Evolutionary conservation across 331 rosid genomes (phyloP), one percentile per base, ranked within the genome.

Genomic region (Stylosanthes scabra): DNA sequence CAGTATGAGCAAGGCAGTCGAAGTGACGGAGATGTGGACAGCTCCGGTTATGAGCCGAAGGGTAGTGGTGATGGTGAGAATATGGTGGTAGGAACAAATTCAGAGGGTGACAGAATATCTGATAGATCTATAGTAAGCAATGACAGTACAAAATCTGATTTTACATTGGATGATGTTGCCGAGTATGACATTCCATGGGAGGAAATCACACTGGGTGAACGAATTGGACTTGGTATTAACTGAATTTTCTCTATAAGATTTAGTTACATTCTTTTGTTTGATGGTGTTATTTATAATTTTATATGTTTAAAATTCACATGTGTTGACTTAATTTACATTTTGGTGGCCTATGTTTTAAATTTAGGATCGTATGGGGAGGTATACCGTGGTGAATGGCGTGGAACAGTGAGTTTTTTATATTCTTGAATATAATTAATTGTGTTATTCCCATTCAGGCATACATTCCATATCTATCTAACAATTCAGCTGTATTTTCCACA

Each of bases 331-430:
- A 66, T 64, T 73, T 81, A 67, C 77, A 25, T 40, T 57, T 52
- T 41, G 71, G 59, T 71, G 74, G 75, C 80, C 37, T 40, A 3
- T 66, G 58, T 71, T 72, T 76, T 56, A 60, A 58, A 63, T 90
- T 80, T 82, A 94, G 99, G 99, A 78, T 90, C 97, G 16, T 94
- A 94, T 78, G 99, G 99, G 60, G 99, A 94, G 88, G 99, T 94
- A 51, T 88, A 91, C 81, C 97, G 81, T 20, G 99, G 97, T 63
- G 99, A 91, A 72, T 94, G 97, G 99, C 90, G 77, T 77, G 99
- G 97, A 82, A 94, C 99, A 59, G 99, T 94, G 84, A 87, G 99
- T 88, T 84, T 79, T 66, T 80, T 72, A 34, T 57, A 71, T 61
- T 79, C 63, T 39, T 63, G 40, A 65, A 71, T 39, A 49, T 78